A percentile compares a stretch with the other conserved stretches of the same genome.
These are phyloP conservation scores for Olyra latifolia DNA, from an alignment of 176 grass and related monocot species.

Conservation along the genomic window DNA sequence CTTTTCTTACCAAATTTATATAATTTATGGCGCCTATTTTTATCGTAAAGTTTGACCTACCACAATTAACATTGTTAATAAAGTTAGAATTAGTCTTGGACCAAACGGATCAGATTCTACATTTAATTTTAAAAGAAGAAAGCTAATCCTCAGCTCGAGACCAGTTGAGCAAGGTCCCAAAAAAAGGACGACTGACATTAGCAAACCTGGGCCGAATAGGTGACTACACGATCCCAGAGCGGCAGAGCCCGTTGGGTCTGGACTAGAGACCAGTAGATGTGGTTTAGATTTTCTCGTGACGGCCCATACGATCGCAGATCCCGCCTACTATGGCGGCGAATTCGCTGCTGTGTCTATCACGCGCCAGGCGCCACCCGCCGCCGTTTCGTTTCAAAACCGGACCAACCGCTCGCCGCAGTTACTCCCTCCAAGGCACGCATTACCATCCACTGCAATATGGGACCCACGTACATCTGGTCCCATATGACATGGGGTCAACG, in stretches of 20 bases:
- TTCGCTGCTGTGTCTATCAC: background rate
- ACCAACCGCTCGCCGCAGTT: background rate
- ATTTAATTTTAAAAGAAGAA: background rate
- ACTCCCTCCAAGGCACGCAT: too few relatives aligned
- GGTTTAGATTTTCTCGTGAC: background rate
- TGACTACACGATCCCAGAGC: too few relatives aligned
- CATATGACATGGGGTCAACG: background rate
- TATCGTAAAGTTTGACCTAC: too few relatives aligned
- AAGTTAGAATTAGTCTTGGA: too few relatives aligned
- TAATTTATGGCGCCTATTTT: too few relatives aligned
- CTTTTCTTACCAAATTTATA: too few relatives aligned
- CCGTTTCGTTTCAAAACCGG: slow-evolving; percentile 33
- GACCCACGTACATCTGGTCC: fast-evolving
- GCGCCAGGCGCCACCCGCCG: background rate
- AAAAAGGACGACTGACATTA: background rate
- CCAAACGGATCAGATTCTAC: too few relatives aligned
- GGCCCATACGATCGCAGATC: background rate
- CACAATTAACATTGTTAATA: too few relatives aligned
- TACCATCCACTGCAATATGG: background rate
- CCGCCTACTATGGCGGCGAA: background rate
- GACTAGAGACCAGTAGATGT: background rate
- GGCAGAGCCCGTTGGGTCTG: background rate
- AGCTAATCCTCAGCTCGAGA: background rate
- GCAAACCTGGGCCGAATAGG: background rate
- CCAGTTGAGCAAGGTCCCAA: background rate